Base-by-base conservation (phyloP, 768 basidiomycete species). In the Pleurotus cornucopiae region DNA sequence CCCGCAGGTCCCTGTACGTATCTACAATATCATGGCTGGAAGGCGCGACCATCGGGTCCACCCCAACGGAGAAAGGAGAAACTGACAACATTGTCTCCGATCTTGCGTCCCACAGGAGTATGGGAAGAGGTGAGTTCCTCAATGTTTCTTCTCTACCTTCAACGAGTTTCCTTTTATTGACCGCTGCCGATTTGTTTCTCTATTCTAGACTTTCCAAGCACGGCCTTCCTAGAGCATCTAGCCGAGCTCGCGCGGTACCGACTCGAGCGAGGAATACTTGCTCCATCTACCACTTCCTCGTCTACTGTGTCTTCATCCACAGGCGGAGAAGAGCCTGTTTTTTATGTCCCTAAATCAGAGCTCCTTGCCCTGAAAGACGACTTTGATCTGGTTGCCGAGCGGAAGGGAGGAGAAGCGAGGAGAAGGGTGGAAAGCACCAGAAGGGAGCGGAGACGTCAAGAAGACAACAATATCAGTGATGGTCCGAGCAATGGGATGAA, bases 141-240 rank as follows among this genome's bases (percentile, higher is more conserved):
- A 11, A 16, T 41, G 40, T 46, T 18, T 26, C 12, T 26, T 16
- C 26, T 39, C 30, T 5, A 25, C 23, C 21, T 30, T 12, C n/a
- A 13, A 30, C 11, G 30, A 34, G 30, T 34, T 9, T 9, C 30
- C 11, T 0, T 34, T 34, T 11, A 34, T 12, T 34, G 30, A 34
- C 30, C 30, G 7, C 25, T 49, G 18, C 37, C 16, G 52, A 34
- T 34, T 25, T 34, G 4, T 34, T 34, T 34, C 30, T 3, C 9
- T 11, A 11, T 34, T 26, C 1, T 51, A 79, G 77, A 74, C 16
- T 82, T 80, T 58, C 79, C 79, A n/a, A 63, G 75, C 5, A 66
- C 69, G 37, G 71, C 73, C 14, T 83, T 84, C 60, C 60, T 83
- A 16, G 76, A 79, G 23, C 78, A 81, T 41, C 63, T 83, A 3